Percentiles rank a stretch among this genome's conserved stretches.
phyloP scores from a whole-genome alignment of 1,139 yeast species.

The Pichia kudriavzevii region DNA sequence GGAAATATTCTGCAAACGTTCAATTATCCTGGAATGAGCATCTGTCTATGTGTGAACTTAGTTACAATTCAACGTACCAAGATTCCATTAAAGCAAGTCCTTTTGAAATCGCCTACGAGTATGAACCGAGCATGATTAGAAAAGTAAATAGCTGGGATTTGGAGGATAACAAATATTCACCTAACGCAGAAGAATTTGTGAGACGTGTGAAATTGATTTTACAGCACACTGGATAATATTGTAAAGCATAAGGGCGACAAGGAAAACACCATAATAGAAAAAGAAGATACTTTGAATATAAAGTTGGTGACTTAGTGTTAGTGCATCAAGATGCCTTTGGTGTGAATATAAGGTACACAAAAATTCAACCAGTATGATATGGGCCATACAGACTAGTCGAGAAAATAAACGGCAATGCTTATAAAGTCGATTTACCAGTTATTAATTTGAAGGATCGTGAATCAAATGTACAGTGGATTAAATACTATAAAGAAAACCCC shows the following conservation, averaged over 20 bases:
- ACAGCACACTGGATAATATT: not conserved
- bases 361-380: not conserved
- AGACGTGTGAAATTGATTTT: not conserved
- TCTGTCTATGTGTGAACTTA: not conserved
- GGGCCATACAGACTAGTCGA: not conserved
- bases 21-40: not conserved
- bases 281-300: not conserved
- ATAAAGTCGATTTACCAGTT: not conserved
- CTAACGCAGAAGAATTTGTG: not conserved
- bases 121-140: not conserved
- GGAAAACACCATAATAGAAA: not conserved
- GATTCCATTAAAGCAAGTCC: not conserved
- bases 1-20: not conserved
- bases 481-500: not conserved
- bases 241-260: not conserved
- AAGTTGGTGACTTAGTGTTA: not conserved
- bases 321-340: not conserved
- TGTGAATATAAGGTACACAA: not conserved
- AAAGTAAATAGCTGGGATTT: not conserved
- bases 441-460: not conserved
- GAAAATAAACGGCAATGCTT: not conserved
- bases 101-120: not conserved
- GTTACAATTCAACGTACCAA: not conserved
- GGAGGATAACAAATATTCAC: not conserved
- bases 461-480: not conserved